Base-by-base conservation (phyloP, 352 stramenopile species). In the Phytophthora europaea region DNA sequence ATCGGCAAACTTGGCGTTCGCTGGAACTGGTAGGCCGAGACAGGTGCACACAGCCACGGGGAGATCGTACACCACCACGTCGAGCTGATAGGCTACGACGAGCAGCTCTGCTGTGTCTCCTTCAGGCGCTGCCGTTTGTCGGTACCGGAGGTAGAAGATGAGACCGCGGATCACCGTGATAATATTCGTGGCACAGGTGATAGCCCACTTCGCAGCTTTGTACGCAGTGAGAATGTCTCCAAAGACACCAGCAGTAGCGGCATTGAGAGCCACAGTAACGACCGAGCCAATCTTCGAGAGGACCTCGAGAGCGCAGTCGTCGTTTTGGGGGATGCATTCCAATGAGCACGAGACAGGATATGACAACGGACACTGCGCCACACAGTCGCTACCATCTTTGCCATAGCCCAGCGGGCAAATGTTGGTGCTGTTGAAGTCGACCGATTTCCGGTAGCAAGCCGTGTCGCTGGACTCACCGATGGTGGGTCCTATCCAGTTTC, bases 291-390 rank as follows among this genome's bases (percentile, higher is more conserved):
- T 73, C n/a, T 82, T 79, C 0, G 60, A 71, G 4, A 84, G 48
- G 6, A 36, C 48, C 28, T 72, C 70, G 13, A 76, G 65, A 0
- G 52, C 70, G 40, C 70, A 76, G 45, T 76, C 70, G 23, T 76
- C 70, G 20, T 76, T 76, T 43, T 76, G 65, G 82, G 83, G 85
- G 15, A 92, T 80, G 48, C 77, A 84, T 33, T 84, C 74, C 61
- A 80, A 52, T 6, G 65, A 72, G 26, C 77, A 84, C 0, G 66
- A 58, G 2, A 84, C 71, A 0, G 74, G 77, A 28, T 82, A 84
- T 7, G 76, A 62, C 4, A 84, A 28, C 2, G 77, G 77, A 34
- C 77, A 84, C n/a, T 80, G 63, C 4, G 73, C 70, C 16, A 63
- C 61, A 40, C 76, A 83, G 23, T 73, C 26, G 4, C 31, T 22